phyloP scores from a whole-genome alignment of 805 yeast genomes.

The Candida qinlingensis region DNA sequence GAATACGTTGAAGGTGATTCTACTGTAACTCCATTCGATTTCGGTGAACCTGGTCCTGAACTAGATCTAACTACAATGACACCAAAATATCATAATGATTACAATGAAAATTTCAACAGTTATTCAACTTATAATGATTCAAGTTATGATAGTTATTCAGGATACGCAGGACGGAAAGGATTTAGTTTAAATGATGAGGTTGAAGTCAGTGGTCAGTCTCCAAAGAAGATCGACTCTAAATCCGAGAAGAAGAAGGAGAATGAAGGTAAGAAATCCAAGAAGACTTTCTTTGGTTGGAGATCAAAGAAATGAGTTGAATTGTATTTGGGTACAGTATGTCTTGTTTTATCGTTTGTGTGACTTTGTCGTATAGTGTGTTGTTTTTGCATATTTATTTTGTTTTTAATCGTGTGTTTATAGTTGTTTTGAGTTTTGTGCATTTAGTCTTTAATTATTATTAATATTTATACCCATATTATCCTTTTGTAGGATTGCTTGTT shows the following conservation, averaged over 20 bases:
- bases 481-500: not conserved
- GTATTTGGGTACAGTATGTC: not conserved
- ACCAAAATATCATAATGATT: constrained; percentile 49
- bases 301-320: constrained; percentile 4
- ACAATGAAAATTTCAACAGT: constrained; percentile 41
- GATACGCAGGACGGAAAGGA: too few relatives aligned
- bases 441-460: not conserved
- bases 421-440: not conserved
- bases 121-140: too few relatives aligned
- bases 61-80: constrained; percentile 22
- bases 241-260: not conserved
- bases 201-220: not conserved
- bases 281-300: constrained; percentile 13
- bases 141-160: too few relatives aligned
- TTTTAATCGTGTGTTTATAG: not conserved
- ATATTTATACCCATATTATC: not conserved
- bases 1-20: constrained; percentile 18
- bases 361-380: not conserved
- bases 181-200: not conserved
- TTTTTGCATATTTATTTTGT: not conserved
- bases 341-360: too few relatives aligned
- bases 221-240: not conserved
- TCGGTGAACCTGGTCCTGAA: constrained; percentile 27
- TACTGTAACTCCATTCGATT: constrained; percentile 22
- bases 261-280: constrained; percentile 4